Conservation (phyloP, 768 basidiomycete species). For the Pholiota microspora region DNA sequence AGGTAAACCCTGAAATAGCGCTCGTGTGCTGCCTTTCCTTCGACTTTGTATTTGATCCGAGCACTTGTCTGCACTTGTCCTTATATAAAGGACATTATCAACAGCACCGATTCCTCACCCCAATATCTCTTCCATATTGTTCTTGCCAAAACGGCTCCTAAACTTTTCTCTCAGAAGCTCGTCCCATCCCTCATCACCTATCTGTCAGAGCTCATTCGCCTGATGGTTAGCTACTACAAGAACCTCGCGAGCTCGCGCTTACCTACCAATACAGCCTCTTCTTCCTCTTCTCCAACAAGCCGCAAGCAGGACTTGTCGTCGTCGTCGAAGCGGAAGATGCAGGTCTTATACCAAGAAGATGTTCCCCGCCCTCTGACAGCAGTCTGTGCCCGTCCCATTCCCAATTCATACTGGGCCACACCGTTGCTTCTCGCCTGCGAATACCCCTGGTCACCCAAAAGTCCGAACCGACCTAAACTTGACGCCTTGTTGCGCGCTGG, state of each 20-base stretch:
- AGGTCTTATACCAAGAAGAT: not conserved
- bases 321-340: not conserved
- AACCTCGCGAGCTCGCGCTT: not conserved
- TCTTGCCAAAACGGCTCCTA: not conserved
- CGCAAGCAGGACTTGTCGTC: not conserved
- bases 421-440: conserved; percentile 74
- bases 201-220: not conserved
- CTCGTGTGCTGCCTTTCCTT: not conserved
- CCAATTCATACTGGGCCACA: conserved; percentile 87
- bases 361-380: conserved; percentile 15
- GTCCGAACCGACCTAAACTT: conserved; percentile 61
- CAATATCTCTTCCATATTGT: not conserved
- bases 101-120: not conserved
- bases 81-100: not conserved
- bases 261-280: not conserved
- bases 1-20: not conserved
- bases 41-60: not conserved
- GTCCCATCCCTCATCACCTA: not conserved
- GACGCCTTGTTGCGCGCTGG: conserved; percentile 71
- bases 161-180: not conserved
- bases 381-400: conserved; percentile 54
- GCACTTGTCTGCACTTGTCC: no score
- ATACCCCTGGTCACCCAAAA: conserved; percentile 71
- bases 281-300: not conserved
- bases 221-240: not conserved